phyloP scores from a whole-genome alignment of 2,329 filamentous ascomycete genomes.

The Ustulina deusta region DNA sequence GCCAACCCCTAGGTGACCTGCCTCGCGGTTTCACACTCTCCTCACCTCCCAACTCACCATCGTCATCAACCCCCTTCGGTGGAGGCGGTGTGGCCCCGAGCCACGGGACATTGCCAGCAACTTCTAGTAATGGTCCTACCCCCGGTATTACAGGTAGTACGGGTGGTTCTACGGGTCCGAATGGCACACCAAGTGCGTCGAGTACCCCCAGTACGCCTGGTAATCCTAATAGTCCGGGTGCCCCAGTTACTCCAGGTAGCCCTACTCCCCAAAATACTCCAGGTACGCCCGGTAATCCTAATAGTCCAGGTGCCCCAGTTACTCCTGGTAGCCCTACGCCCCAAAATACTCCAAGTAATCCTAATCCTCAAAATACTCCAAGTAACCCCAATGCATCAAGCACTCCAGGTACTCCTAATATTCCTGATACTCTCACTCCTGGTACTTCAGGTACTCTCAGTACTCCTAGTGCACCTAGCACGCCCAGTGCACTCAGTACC shows the following conservation, averaged over 20 bases:
- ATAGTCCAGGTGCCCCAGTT: constrained; percentile 3
- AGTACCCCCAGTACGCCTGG: constrained; percentile 9
- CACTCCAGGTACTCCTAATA: neutral
- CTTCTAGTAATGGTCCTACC: constrained; percentile 25
- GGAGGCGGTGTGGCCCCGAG: constrained; percentile 33
- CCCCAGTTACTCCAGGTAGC: constrained; percentile 11
- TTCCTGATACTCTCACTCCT: constrained; percentile 1
- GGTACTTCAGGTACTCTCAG: neutral
- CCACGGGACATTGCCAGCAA: constrained; percentile 27
- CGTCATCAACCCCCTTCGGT: constrained; percentile 30
- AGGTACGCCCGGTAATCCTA: constrained; percentile 20
- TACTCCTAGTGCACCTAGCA: neutral
- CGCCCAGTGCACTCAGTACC: neutral
- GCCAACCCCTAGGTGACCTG: constrained; percentile 44
- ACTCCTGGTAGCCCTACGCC: constrained; percentile 14
- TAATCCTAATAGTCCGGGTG: constrained; percentile 13
- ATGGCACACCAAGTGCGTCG: neutral
- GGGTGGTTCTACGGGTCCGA: constrained; percentile 14
- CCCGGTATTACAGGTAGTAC: constrained; percentile 6
- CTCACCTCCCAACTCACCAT: constrained; percentile 25
- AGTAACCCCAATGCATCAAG: neutral
- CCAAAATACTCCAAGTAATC: neutral
- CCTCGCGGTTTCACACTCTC: constrained; percentile 40
- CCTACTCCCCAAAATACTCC: neutral
- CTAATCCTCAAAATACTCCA: constrained; percentile 7